A percentile compares a stretch with the other conserved stretches of the same genome.
These are phyloP conservation scores for Lentinula raphanica DNA, from an alignment of 768 basidiomycete genomes.

Conservation along the genomic window DNA sequence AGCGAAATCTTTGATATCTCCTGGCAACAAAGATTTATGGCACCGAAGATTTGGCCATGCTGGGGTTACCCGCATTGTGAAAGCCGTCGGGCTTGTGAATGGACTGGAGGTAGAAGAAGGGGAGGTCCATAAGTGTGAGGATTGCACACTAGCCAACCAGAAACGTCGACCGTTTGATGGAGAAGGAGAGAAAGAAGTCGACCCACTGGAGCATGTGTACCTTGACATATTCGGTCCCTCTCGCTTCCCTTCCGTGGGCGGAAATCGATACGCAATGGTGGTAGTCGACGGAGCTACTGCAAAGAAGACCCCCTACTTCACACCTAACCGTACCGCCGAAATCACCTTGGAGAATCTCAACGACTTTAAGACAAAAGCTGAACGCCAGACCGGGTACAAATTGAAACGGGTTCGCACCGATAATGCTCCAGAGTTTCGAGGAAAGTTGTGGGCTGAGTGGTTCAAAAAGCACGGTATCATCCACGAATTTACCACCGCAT, in stretches of 20 bases:
- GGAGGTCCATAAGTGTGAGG: not conserved
- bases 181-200: not conserved
- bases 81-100: not conserved
- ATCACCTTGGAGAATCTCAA: not conserved
- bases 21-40: not conserved
- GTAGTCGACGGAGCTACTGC: constrained; percentile 1
- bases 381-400: not conserved
- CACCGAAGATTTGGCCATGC: constrained; percentile 9
- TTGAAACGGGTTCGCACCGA: constrained; percentile 13
- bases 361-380: not conserved
- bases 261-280: constrained; percentile 6
- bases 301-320: not conserved
- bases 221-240: constrained; percentile 13
- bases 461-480: constrained; percentile 4
- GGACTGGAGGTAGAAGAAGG: not conserved
- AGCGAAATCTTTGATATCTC: not conserved
- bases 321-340: constrained; percentile 4
- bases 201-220: not conserved
- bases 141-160: not conserved
- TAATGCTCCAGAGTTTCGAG: constrained; percentile 19
- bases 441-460: constrained; percentile 6
- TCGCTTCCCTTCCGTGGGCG: not conserved
- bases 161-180: not conserved
- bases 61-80: not conserved
- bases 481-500: not conserved